Base-by-base conservation (phyloP, 371 early-diverging fungal species). In the Mortierella sp. region DNA sequence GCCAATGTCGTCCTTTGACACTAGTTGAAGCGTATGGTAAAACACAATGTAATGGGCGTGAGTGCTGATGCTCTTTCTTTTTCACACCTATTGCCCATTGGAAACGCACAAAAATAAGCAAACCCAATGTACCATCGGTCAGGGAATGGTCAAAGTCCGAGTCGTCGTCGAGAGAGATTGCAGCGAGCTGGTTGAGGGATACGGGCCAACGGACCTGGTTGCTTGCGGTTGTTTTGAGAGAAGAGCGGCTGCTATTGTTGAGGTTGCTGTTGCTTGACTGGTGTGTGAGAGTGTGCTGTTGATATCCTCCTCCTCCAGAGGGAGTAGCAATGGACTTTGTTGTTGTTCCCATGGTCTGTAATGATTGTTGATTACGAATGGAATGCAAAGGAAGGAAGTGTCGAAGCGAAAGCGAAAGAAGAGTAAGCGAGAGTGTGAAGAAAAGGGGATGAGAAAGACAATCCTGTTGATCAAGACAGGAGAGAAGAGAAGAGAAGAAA, bases 101-200 rank as follows among this genome's bases (percentile, higher is more conserved):
- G 28, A 19, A 26, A 63, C 9, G 48, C 7, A 2, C 19, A 47
- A 44, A 14, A 48, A 54, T 24, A 31, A 42, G 52, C 13, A n/a
- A 42, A 13, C 3, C 3, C 44, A 38, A 50, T 16, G 42, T 79
- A 81, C 85, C 81, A 55, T 85, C 85, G 16, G 81, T 76, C 44
- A 84, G 70, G 16, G 84, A 84, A 26, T 75, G 79, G 82, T 85
- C 85, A 19, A 85, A 52, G 82, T 85, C 85, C 60, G 85, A 85
- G 80, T 85, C 85, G 34, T 85, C 85, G 50, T 85, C 85, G 28
- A 85, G 85, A 1, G 85, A 79, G 68, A 85, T 75, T 38, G 82
- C 81, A n/a, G 85, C 85, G 38, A 85, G 85, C 48, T 85, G 85
- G 80, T 81, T 79, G 77, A 85, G 82, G 77, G 74, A 79, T 28